Evolutionary conservation across 1,284 basidiomycete genomes (phyloP), one percentile per base, ranked within the genome.

Genomic region (Rhodotorula sp.): DNA sequence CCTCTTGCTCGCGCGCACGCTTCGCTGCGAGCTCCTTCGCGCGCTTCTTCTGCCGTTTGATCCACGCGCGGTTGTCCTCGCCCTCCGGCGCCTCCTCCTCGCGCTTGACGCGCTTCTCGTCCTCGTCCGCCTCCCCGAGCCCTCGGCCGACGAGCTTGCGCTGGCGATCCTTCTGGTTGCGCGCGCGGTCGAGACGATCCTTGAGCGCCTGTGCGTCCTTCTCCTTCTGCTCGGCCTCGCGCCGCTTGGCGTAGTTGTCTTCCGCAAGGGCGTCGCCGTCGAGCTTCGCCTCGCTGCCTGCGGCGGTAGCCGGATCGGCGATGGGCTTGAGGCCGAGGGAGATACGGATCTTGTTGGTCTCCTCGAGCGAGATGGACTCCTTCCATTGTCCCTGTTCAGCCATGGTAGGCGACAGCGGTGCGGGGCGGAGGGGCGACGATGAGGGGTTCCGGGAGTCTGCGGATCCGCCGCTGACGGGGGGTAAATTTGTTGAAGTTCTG

Each of bases 261-360:
- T 93, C 91, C 34, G 80, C 81, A 50, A 77, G 77, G 39, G 80
- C 78, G 51, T 81, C 76, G 39, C 66, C 66, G 2, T 68, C 70
- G 62, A 66, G 58, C 6, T 22, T 29, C 9, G 56, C 67, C 37
- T 58, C 63, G 10, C 44, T 37, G 27, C 51, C 27, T 78, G 85
- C n/a, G 70, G 67, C 9, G 21, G 84, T 84, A 13, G 89, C 88
- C 37, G 82, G 85, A 75, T 91, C 92, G 8, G 89, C 90, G 68
- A 99, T 87, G 50, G 96, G 96, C 82, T 94, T 93, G 74, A 99
- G 89, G 78, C 97, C 97, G 57, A 98, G 87, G 15, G 89, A 91
- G 74, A 97, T 88, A 84, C 97, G 93, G 81, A 97, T 92, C 83
- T 91, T 94, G 86, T 98, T 98, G 66, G 95, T 97, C 86, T 99